A percentile compares a stretch with the other conserved stretches of the same genome.
These are phyloP conservation scores for Suhomyces pyralidae DNA, from an alignment of 805 yeast genomes.

Conservation along the genomic window DNA sequence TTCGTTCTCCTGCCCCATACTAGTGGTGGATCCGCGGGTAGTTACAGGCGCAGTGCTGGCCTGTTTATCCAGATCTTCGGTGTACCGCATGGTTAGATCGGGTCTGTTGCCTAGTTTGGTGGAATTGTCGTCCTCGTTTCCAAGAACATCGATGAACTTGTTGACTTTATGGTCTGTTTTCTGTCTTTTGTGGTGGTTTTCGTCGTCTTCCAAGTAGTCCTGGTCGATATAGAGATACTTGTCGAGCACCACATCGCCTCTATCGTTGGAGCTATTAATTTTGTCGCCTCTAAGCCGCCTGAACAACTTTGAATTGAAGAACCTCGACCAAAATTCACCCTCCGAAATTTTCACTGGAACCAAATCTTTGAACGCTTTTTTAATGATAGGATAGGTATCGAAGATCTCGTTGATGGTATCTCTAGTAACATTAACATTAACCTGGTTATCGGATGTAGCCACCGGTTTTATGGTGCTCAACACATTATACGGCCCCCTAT, in stretches of 20 bases:
- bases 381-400: conserved; percentile 88
- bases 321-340: conserved; percentile 94
- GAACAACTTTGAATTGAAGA: conserved; percentile 86
- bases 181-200: conserved; percentile 19
- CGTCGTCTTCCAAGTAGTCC: conserved; percentile 43
- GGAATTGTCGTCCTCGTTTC: conserved; percentile 78
- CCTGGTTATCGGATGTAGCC: conserved; percentile 88
- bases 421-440: conserved; percentile 86
- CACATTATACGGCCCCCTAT: conserved; percentile 90
- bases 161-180: conserved; percentile 46
- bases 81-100: conserved; percentile 80
- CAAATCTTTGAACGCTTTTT: conserved; percentile 82
- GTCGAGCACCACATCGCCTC: conserved; percentile 84
- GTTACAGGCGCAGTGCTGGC: not conserved
- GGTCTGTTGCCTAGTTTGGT: conserved; percentile 75
- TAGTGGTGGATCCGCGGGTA: conserved; percentile 2
- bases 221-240: conserved; percentile 73
- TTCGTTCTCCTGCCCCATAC: conserved; percentile 45
- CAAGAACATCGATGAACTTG: conserved; percentile 73
- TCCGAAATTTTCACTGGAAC: conserved; percentile 82
- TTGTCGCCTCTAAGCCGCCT: conserved; percentile 87
- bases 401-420: conserved; percentile 88
- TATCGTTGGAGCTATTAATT: conserved; percentile 60
- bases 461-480: conserved; percentile 91
- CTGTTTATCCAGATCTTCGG: conserved; percentile 34